Evolutionary conservation across 495 filamentous ascomycete genomes (phyloP).

Genomic region (Aspergillus kassunensis): DNA sequence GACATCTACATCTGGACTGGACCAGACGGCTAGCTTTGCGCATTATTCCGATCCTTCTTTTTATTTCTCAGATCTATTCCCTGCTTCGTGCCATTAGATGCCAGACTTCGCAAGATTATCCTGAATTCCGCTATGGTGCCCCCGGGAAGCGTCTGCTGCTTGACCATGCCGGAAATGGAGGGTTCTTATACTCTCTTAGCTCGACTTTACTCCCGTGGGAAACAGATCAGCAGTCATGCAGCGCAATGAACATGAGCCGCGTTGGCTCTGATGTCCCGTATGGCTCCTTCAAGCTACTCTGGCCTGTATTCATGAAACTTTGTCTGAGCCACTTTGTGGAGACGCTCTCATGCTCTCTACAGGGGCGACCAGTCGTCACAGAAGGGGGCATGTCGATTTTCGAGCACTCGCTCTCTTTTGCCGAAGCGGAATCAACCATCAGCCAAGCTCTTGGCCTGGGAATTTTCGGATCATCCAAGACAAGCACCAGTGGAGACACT

Average conservation of each 20-base stretch:
- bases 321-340: constrained; percentile 87
- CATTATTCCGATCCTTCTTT: constrained; percentile 68
- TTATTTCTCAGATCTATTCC: constrained; percentile 60
- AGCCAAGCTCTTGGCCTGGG: constrained; percentile 69
- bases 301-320: constrained; percentile 80
- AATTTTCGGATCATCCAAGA: constrained; percentile 52
- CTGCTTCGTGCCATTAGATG: constrained; percentile 86
- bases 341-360: constrained; percentile 80
- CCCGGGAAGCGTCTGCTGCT: constrained; percentile 60
- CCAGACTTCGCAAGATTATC: constrained; percentile 79
- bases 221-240: constrained; percentile 66
- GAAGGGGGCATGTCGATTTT: constrained; percentile 97
- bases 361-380: constrained; percentile 70
- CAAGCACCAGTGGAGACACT: constrained; percentile 24
- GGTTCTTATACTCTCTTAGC: constrained; percentile 64
- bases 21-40: constrained; percentile 68
- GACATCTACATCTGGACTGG: constrained; percentile 69
- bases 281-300: constrained; percentile 79
- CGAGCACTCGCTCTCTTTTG: constrained; percentile 93
- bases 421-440: constrained; percentile 87
- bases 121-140: constrained; percentile 67
- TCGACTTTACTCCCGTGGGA: constrained; percentile 64
- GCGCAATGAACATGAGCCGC: constrained; percentile 65
- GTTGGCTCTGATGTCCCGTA: constrained; percentile 43
- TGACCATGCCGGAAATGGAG: constrained; percentile 68